Evolutionary conservation across 2,329 filamentous ascomycete genomes (phyloP), one percentile per base, ranked within the genome.

Genomic region (Akanthomyces uredinophilus): DNA sequence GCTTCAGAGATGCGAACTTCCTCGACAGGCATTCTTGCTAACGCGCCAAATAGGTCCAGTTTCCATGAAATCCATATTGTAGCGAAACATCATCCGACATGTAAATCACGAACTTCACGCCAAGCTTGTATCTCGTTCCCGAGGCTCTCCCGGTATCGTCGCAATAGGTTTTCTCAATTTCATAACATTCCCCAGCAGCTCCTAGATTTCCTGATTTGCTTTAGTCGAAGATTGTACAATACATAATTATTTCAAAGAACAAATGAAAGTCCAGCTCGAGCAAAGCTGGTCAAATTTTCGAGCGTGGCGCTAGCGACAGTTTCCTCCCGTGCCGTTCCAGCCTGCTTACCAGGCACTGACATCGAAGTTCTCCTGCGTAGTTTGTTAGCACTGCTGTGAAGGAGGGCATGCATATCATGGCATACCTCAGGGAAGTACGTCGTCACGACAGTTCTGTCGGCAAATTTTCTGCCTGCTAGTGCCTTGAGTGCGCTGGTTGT

Each of bases 391-490:
- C 54, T 16, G 4, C 5, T 14, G 8, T 55, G 6, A 22, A 47
- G 16, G 14, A 43, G 57, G n/a, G 18, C n/a, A 27, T 24, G 14
- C 0, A 47, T 4, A 11, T 49, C 0, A 22, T 32, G 47, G 65
- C 79, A 75, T 79, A 91, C 90, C 84, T 98, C 96, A 24, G 92
- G 90, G 75, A 97, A 99, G 77, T 95, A 97, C 4, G 95, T 98
- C 3, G 91, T 92, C 14, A 99, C 92, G 32, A 99, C 96, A 4
- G 95, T 99, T 69, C 96, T 86, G 77, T 98, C 92, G 0, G 93
- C 91, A 73, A 99, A 99, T 74, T 98, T 97, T 66, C 96, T 85
- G 52, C 95, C 95, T 35, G 96, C 95, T 68, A 99, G 81, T n/a
- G 92, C 88, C 70, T 89, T 87, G 62, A 99, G 81, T 8, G 95